Evolutionary conservation across 495 filamentous ascomycete genomes (phyloP).

Genomic region (Acidiella bohemica): DNA sequence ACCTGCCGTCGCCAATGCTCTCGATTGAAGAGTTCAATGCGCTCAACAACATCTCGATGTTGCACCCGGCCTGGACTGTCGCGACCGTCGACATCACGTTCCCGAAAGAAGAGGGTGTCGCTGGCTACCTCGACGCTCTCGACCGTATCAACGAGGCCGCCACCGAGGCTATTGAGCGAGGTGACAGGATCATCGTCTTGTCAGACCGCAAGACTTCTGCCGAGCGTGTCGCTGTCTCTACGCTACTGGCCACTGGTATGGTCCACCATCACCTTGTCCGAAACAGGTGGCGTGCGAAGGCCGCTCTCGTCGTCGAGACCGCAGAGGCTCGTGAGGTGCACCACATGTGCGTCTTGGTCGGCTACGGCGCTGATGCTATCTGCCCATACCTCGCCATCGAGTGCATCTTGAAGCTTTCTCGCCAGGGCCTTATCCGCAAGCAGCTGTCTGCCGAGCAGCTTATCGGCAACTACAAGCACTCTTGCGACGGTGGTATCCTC

Average conservation of each 20-base stretch:
- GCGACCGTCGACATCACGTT: conserved; percentile 95
- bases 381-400: conserved; percentile 97
- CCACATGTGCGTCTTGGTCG: conserved; percentile 94
- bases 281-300: conserved; percentile 90
- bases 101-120: conserved; percentile 70
- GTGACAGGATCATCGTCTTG: conserved; percentile 76
- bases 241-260: conserved; percentile 81
- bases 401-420: conserved; percentile 97
- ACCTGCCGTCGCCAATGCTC: conserved; percentile 81
- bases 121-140: conserved; percentile 78
- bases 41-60: conserved; percentile 59
- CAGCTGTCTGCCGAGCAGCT: conserved; percentile 70
- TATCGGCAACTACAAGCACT: conserved; percentile 95
- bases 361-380: conserved; percentile 91
- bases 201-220: conserved; percentile 80
- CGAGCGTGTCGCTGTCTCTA: conserved; percentile 75
- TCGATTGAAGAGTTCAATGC: conserved; percentile 88
- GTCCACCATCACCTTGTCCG: conserved; percentile 95
- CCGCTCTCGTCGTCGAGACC: conserved; percentile 82
- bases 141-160: conserved; percentile 81
- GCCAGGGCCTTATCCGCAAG: conserved; percentile 86
- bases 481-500: conserved; percentile 91
- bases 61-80: conserved; percentile 78
- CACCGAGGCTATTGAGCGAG: conserved; percentile 70
- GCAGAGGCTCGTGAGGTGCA: conserved; percentile 97